phyloP scores from a whole-genome alignment of 202 grass and related monocot species.

The Schoenoplectus tabernaemontani region DNA sequence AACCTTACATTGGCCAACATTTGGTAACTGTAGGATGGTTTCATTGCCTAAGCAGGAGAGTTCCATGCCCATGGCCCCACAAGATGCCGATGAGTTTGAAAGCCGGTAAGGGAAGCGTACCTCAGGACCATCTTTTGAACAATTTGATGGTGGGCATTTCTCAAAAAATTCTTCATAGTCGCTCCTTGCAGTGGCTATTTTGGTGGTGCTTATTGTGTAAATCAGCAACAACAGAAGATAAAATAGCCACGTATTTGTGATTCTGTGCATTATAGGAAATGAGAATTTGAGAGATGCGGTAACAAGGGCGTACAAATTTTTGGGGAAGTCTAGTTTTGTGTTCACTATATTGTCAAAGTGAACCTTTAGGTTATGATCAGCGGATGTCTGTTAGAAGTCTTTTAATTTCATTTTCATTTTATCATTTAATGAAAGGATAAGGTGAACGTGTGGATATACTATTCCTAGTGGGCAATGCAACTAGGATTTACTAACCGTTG shows the following conservation, averaged over 20 bases:
- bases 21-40: conserved; percentile 22
- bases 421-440: neutral
- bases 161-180: conserved; percentile 24
- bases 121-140: conserved; percentile 22
- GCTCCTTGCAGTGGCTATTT: neutral
- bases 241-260: neutral
- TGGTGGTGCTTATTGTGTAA: neutral
- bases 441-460: neutral
- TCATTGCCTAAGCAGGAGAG: conserved; percentile 30
- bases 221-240: neutral
- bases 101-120: conserved; percentile 32
- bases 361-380: neutral
- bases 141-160: conserved; percentile 15
- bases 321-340: neutral
- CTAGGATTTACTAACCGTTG: neutral
- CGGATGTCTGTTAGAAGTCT: neutral
- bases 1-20: conserved; percentile 20
- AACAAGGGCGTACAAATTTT: neutral
- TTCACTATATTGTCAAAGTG: neutral
- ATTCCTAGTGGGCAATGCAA: neutral
- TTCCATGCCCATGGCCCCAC: conserved; percentile 16
- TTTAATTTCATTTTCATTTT: neutral
- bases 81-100: neutral
- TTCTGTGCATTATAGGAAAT: neutral
- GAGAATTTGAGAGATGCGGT: neutral